Evolutionary conservation across 306 rosid genomes (phyloP).

Genomic region (Cyclanthera cordifolia): DNA sequence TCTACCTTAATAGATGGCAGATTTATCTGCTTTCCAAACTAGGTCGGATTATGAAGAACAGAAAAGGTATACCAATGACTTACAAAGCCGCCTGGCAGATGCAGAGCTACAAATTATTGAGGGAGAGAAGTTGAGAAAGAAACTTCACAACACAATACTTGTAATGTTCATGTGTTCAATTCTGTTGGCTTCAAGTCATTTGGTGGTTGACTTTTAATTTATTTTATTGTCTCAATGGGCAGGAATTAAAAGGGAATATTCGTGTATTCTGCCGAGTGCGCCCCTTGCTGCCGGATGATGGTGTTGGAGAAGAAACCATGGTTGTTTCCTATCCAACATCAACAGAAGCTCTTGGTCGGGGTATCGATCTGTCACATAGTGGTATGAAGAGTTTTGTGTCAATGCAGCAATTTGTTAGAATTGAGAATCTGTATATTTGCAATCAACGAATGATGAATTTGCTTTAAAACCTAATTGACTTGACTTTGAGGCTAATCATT

Average conservation of each 20-base stretch:
- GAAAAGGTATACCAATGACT: slow-evolving; percentile 32
- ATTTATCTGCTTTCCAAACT: slow-evolving; percentile 50
- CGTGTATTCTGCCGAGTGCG: slow-evolving; percentile 93
- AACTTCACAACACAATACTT: slow-evolving; percentile 75
- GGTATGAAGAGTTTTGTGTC: slow-evolving; percentile 30
- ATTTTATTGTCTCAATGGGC: slow-evolving; percentile 11
- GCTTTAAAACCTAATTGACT: not conserved
- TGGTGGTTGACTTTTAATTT: not conserved
- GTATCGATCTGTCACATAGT: slow-evolving; percentile 63
- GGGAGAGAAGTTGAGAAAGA: slow-evolving; percentile 73
- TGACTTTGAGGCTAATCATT: not conserved
- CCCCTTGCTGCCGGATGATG: slow-evolving; percentile 76
- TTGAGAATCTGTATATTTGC: not conserved
- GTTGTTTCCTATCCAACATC: slow-evolving; percentile 67
- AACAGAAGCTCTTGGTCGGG: slow-evolving; percentile 71
- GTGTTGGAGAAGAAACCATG: slow-evolving; percentile 25
- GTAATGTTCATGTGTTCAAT: slow-evolving; percentile 25
- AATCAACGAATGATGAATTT: not conserved
- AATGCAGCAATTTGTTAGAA: too few species aligned
- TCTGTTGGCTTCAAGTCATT: not conserved
- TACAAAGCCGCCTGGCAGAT: slow-evolving; percentile 53
- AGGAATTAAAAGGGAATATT: slow-evolving; percentile 95
- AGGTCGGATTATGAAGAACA: slow-evolving; percentile 50
- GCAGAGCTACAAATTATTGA: slow-evolving; percentile 52
- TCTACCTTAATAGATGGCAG: slow-evolving; percentile 37